Evolutionary conservation across 2,329 filamentous ascomycete genomes (phyloP).

Genomic region (Rhinocladiella similis): DNA sequence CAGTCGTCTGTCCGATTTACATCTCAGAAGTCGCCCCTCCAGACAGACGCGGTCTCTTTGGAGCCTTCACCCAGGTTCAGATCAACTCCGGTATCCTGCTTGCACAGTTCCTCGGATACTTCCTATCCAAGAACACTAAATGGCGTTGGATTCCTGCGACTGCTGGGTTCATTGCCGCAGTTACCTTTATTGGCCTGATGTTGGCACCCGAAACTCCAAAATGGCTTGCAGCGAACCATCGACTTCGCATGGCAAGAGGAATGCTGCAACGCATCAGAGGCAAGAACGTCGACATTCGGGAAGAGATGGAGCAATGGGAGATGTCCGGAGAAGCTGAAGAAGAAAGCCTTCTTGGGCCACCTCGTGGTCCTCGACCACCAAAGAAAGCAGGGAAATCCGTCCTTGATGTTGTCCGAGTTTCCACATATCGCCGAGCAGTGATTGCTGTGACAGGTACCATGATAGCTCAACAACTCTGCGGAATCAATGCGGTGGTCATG

Average conservation of each 20-base stretch:
- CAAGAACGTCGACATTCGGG: conserved; percentile 65
- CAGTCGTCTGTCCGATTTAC: conserved; percentile 92
- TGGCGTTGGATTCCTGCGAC: conserved; percentile 83
- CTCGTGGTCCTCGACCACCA: conserved; percentile 48
- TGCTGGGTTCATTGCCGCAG: conserved; percentile 66
- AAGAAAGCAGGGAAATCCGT: conserved; percentile 64
- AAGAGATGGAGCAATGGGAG: conserved; percentile 68
- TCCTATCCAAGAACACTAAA: conserved; percentile 72
- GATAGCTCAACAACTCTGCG: conserved; percentile 88
- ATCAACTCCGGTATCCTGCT: conserved; percentile 87
- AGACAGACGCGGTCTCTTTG: conserved; percentile 73
- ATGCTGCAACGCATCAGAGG: conserved; percentile 78
- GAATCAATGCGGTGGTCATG: conserved; percentile 98
- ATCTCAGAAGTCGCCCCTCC: conserved; percentile 87
- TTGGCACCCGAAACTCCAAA: conserved; percentile 81
- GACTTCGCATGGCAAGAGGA: conserved; percentile 61
- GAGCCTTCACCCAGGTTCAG: conserved; percentile 84
- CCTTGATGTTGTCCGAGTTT: conserved; percentile 60
- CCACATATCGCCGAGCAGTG: conserved; percentile 70
- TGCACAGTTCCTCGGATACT: conserved; percentile 82
- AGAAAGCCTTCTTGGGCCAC: conserved; percentile 37
- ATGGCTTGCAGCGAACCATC: conserved; percentile 73
- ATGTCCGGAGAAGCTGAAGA: conserved; percentile 25
- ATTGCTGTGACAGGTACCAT: conserved; percentile 83
- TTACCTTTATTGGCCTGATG: conserved; percentile 68